Base-by-base conservation (phyloP, 257 asterid genomes). In the Coffea canephora region DNA sequence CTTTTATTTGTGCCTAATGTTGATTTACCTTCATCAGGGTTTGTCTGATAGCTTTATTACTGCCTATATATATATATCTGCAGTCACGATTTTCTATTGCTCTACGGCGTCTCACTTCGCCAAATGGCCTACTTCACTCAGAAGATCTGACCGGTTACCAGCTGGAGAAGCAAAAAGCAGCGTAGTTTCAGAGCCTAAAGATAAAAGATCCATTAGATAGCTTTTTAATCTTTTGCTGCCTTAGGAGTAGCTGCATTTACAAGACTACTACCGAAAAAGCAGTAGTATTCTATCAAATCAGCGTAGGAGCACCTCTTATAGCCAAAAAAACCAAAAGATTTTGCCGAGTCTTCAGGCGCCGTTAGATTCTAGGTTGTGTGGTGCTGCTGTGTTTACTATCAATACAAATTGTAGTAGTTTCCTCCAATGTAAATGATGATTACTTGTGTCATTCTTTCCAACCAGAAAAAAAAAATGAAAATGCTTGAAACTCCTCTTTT, bases 31-130 rank as follows among this genome's bases (percentile, higher is more conserved):
- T 76, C 12, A 8, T 39, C 52, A 8, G 18, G 39, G 75, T 25
- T 21, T 19, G 8, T 65, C 7, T 79, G 57, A 65, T 49, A 67
- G 25, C 16, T 34, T n/a, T 49, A 18, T 45, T 61, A 12, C 61
- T 57, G 65, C 69, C 67, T 68, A 34, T 64, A 31, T 31, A 31
- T 31, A 31, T 31, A 78, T 83, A 65, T 82, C 12, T 77, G 65
- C 96, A 95, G 99, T 77, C 94, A 12, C 94, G 98, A 75, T 91
- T 93, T 86, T 87, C 82, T 12, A 71, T 92, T 81, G 98, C 97
- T 57, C 82, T 91, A 34, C 69, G 93, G 77, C 92, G 99, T 49
- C 93, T 95, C 80, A 89, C 91, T 71, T 85, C 79, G 78, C 87
- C 84, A 10, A 82, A 83, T 46, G 93, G 97, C 50, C 49, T 93